Conservation (phyloP, 306 rosid genomes). For the Pueraria montana region DNA sequence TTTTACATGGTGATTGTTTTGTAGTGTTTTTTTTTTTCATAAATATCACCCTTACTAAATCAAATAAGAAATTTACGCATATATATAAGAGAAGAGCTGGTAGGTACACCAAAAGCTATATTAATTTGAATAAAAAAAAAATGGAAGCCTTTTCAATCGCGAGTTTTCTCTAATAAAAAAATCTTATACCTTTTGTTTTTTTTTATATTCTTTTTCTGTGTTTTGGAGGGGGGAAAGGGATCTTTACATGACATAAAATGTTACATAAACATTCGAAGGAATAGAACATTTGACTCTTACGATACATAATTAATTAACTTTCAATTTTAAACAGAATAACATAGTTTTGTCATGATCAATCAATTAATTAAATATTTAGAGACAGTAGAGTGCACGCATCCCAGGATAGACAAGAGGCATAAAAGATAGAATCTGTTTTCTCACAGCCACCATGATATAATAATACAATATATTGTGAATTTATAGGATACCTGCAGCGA, state of each 20-base stretch:
- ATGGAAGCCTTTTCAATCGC: not conserved
- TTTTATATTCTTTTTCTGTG: not conserved
- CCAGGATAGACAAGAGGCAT: conserved; percentile 29
- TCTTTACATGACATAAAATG: not conserved
- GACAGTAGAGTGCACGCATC: conserved; percentile 9
- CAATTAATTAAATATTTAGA: not conserved
- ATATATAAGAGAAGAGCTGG: too few relatives aligned
- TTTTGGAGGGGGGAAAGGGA: not conserved
- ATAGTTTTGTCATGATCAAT: conserved; percentile 6
- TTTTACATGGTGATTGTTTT: too few relatives aligned
- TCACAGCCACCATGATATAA: conserved; percentile 5
- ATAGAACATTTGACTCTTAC: not conserved
- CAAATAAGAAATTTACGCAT: not conserved
- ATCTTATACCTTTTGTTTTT: not conserved
- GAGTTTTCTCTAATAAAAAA: not conserved
- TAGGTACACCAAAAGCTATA: too few relatives aligned
- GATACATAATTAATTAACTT: not conserved
- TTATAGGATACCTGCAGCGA: conserved; percentile 31
- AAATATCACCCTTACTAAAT: not conserved
- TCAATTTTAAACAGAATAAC: not conserved
- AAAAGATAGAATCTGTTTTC: conserved; percentile 34
- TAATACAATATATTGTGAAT: conserved; percentile 2
- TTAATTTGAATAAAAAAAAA: not conserved
- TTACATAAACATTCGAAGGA: conserved; percentile 3
- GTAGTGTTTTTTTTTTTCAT: not conserved